These are phyloP conservation scores for Starmerella apis DNA, from an alignment of 805 yeast species.

Conservation along the genomic window DNA sequence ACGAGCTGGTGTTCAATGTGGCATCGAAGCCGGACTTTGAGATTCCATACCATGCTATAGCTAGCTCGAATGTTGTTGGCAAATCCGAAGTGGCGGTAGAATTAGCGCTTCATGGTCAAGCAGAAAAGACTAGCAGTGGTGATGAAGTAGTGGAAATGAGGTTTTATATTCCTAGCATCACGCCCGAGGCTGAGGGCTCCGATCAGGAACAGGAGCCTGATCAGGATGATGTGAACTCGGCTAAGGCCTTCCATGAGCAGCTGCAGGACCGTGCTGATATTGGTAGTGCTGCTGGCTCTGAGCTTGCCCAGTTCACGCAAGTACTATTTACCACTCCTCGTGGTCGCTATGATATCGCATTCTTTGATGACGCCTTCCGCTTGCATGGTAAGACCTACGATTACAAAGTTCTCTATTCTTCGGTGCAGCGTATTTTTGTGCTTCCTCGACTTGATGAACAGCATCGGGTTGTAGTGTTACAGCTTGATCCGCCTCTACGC, in stretches of 20 bases:
- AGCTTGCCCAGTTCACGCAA: slow-evolving; percentile 85
- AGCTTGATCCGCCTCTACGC: slow-evolving; percentile 92
- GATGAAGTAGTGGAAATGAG: slow-evolving; percentile 94
- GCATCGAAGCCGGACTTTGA: slow-evolving; percentile 87
- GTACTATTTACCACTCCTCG: slow-evolving; percentile 90
- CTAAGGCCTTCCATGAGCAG: slow-evolving; percentile 78
- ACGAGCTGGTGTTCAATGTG: slow-evolving; percentile 76
- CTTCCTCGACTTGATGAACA: slow-evolving; percentile 90
- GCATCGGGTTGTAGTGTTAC: slow-evolving; percentile 77
- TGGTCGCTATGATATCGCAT: slow-evolving; percentile 95
- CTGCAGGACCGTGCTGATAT: slow-evolving; percentile 87
- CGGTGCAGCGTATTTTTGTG: slow-evolving; percentile 80
- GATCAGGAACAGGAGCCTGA: slow-evolving; percentile 32
- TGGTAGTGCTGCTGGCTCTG: slow-evolving; percentile 89
- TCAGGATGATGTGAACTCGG: slow-evolving; percentile 51
- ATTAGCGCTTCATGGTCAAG: slow-evolving; percentile 47
- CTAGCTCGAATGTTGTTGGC: slow-evolving; percentile 80
- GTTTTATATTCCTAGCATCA: slow-evolving; percentile 83
- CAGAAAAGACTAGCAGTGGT: slow-evolving; percentile 54
- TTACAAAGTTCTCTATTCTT: slow-evolving; percentile 83
- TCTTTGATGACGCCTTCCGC: slow-evolving; percentile 77
- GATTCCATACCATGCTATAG: slow-evolving; percentile 68
- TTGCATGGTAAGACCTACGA: slow-evolving; percentile 96
- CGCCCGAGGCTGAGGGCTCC: slow-evolving; percentile 36
- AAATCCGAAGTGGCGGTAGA: slow-evolving; percentile 91